These are phyloP conservation scores for Coprinopsis cinerea DNA, from an alignment of 768 basidiomycete genomes.

Conservation along the genomic window DNA sequence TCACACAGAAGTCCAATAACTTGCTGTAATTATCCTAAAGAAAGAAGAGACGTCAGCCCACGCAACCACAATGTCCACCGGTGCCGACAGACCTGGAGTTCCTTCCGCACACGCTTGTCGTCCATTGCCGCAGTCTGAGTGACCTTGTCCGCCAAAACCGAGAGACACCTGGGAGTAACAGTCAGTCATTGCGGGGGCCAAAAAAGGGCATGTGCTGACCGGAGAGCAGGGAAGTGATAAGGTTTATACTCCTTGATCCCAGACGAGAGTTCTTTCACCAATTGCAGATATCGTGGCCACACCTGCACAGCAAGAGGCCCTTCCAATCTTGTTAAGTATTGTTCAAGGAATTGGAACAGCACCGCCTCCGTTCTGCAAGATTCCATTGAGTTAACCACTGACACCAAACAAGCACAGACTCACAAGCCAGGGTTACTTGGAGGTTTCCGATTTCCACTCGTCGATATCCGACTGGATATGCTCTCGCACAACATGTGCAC, in stretches of 20 bases:
- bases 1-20: conserved; percentile 73
- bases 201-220: conserved; percentile 36
- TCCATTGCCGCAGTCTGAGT: conserved; percentile 89
- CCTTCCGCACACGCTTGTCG: conserved; percentile 81
- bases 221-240: conserved; percentile 65
- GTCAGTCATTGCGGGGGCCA: conserved; percentile 4
- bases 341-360: conserved; percentile 85
- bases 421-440: conserved; percentile 64
- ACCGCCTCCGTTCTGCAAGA: conserved; percentile 54
- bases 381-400: conserved; percentile 4
- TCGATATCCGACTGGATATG: conserved; percentile 54
- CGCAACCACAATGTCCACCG: not conserved
- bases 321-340: conserved; percentile 77
- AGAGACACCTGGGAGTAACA: conserved; percentile 62
- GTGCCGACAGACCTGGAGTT: conserved; percentile 59
- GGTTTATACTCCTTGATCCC: conserved; percentile 62
- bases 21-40: conserved; percentile 76
- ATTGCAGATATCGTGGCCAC: conserved; percentile 72
- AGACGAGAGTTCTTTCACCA: conserved; percentile 73
- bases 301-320: conserved; percentile 91
- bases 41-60: not conserved
- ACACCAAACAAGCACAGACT: conserved; percentile 19
- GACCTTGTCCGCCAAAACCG: conserved; percentile 76
- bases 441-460: conserved; percentile 57
- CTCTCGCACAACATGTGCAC: conserved; percentile 89